Base-by-base conservation (phyloP, 139 green algal genomes). In the Klebsormidium nitens region DNA sequence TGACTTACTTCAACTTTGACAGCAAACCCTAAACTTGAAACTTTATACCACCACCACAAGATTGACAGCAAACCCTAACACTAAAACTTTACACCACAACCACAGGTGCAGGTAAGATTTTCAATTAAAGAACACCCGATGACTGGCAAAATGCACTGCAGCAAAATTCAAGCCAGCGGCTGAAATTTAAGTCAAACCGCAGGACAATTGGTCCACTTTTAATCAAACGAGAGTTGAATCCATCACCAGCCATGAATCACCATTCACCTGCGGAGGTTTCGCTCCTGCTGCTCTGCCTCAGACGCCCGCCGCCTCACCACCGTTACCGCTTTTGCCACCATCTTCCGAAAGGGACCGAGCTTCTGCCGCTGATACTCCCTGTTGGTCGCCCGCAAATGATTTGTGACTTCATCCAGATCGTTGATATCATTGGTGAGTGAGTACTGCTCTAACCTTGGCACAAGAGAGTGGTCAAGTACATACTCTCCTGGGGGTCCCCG, bases 301-400 rank as follows among this genome's bases (percentile, higher is more conserved):
- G n/a, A n/a, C 42, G 42, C 11, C 42, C 8, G 42, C 8, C 42
- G 42, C 42, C 42, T 26, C 5, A 59, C 32, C 48, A 73, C 65
- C 68, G 73, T 26, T 26, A 75, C 47, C 35, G 66, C 66, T 59
- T 36, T 55, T 26, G 32, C 19, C 69, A 78, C 71, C 35, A 78
- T 79, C 19, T 72, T 72, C 35, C 48, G 19, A 26, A 78, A 78
- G 11, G 71, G 71, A 19, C 48, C 66, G 32, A 64, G 49, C 42
- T 78, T 66, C 71, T 78, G 77, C 17, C 71, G 63, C 65, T 78
- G 64, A 69, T 78, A 78, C 2, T 78, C 71, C 17, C 67, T 28
- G 8, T 72, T 72, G 32, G 38, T 70, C 65, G 49, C 31, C 19
- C 71, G 64, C 32, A 78, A 66, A 72, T 78, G 52, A 6, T 79